phyloP scores from a whole-genome alignment of 352 stramenopile genomes.

The Thraustotheca clavata region DNA sequence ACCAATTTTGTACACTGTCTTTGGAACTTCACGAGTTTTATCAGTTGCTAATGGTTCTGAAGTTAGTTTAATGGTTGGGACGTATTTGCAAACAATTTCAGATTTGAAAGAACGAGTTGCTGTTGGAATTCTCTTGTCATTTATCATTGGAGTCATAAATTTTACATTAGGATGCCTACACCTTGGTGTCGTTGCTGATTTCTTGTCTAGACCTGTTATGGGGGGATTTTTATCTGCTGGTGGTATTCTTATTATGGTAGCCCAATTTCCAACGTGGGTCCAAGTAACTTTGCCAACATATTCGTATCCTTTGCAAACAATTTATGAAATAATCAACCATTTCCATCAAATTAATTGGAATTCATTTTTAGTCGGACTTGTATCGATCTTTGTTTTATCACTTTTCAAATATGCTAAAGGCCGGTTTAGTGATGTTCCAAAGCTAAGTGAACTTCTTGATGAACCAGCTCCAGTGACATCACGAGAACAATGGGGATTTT shows the following conservation, averaged over 20 bases:
- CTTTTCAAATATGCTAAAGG: conserved; percentile 35
- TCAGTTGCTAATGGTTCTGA: conserved; percentile 62
- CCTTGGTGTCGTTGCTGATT: conserved; percentile 53
- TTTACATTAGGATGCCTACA: conserved; percentile 44
- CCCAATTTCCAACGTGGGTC: conserved; percentile 50
- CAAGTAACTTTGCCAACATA: conserved; percentile 35
- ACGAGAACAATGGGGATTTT: conserved; percentile 13
- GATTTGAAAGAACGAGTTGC: conserved; percentile 39
- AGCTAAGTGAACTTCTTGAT: conserved; percentile 16
- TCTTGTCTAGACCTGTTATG: conserved; percentile 69
- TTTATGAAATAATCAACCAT: conserved; percentile 40
- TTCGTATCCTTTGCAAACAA: conserved; percentile 45
- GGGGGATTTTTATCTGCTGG: conserved; percentile 58
- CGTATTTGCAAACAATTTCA: conserved; percentile 32
- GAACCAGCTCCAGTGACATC: conserved; percentile 22
- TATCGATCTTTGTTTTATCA: conserved; percentile 45
- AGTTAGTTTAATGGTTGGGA: conserved; percentile 49
- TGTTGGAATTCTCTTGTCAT: conserved; percentile 61
- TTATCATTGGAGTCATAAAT: conserved; percentile 50
- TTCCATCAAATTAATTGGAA: conserved; percentile 41
- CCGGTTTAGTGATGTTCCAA: conserved; percentile 21
- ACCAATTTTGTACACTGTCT: conserved; percentile 62
- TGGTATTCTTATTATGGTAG: conserved; percentile 57
- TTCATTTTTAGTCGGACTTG: conserved; percentile 38
- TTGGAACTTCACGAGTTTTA: conserved; percentile 49